phyloP scores from a whole-genome alignment of 2,329 filamentous ascomycete genomes.

The Aspergillus arachidicola region DNA sequence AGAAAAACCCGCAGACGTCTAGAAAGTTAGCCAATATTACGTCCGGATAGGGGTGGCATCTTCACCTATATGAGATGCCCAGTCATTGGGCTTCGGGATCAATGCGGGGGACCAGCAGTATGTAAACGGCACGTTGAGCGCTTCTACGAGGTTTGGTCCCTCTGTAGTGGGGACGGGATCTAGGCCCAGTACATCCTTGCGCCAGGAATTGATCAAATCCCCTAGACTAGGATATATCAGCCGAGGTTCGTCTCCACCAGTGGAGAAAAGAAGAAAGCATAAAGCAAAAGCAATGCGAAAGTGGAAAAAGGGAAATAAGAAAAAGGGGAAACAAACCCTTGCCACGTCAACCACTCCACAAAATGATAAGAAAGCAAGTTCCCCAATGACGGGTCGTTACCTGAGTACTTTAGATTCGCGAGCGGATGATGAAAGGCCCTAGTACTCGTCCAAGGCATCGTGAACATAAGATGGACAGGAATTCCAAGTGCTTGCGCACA shows the following conservation, averaged over 20 bases:
- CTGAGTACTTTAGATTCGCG: conserved; percentile 45
- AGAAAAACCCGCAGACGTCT: conserved; percentile 51
- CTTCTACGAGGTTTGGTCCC: conserved; percentile 38
- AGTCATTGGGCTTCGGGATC: conserved; percentile 44
- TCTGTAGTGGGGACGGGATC: conserved; percentile 39
- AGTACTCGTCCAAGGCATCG: conserved; percentile 54
- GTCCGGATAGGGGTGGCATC: background rate
- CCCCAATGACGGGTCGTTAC: conserved; percentile 31
- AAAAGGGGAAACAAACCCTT: conserved; percentile 37
- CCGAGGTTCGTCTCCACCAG: background rate
- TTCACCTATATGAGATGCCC: conserved; percentile 39
- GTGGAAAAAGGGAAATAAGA: too few relatives aligned
- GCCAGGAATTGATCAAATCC: conserved; percentile 51
- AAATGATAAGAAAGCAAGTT: conserved; percentile 52
- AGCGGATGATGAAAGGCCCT: conserved; percentile 52
- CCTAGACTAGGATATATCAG: conserved; percentile 34
- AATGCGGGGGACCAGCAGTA: conserved; percentile 50
- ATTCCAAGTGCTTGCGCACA: conserved; percentile 53
- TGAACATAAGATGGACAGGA: conserved; percentile 56
- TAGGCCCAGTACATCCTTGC: conserved; percentile 39
- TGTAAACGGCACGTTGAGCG: conserved; percentile 44
- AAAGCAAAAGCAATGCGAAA: background rate
- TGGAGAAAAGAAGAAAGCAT: background rate
- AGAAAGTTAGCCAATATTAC: background rate
- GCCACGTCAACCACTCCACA: conserved; percentile 54